Evolutionary conservation across 495 filamentous ascomycete genomes (phyloP).

Genomic region (Daldinia loculata): DNA sequence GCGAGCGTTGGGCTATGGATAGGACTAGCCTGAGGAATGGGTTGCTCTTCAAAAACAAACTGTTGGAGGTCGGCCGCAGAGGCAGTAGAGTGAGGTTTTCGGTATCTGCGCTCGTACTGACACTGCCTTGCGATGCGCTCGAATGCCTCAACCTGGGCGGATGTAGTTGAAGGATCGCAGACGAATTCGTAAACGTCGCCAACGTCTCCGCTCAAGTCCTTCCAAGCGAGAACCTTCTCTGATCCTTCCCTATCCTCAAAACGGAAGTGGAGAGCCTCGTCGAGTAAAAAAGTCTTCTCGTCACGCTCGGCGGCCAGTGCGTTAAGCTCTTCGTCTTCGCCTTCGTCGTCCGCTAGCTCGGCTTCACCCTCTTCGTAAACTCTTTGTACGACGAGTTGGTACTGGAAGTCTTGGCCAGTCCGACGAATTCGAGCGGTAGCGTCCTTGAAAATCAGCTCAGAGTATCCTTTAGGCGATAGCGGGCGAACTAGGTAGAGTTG

Average conservation of each 20-base stretch:
- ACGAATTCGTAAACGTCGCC: slow-evolving; percentile 97
- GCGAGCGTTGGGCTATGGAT: slow-evolving; percentile 69
- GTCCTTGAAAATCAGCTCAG: slow-evolving; percentile 99
- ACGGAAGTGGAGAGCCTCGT: slow-evolving; percentile 88
- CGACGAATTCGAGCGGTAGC: slow-evolving; percentile 88
- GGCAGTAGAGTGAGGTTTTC: slow-evolving; percentile 77
- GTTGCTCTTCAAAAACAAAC: slow-evolving; percentile 83
- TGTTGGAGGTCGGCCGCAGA: slow-evolving; percentile 81
- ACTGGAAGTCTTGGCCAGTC: slow-evolving; percentile 93
- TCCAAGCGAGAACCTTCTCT: slow-evolving; percentile 89
- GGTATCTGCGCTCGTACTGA: slow-evolving; percentile 95
- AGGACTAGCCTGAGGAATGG: slow-evolving; percentile 84
- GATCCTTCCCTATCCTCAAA: slow-evolving; percentile 79
- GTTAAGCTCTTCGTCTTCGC: slow-evolving; percentile 76
- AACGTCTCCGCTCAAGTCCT: slow-evolving; percentile 89
- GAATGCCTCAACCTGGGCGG: slow-evolving; percentile 79
- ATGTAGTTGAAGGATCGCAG: slow-evolving; percentile 76
- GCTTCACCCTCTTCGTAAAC: slow-evolving; percentile 98
- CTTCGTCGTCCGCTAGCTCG: slow-evolving; percentile 85
- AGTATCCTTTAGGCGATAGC: slow-evolving; percentile 93
- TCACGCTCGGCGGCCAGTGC: slow-evolving; percentile 77
- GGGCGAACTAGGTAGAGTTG: slow-evolving; percentile 97
- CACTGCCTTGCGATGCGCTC: slow-evolving; percentile 87
- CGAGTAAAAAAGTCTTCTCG: slow-evolving; percentile 95
- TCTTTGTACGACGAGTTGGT: slow-evolving; percentile 93